These are phyloP conservation scores for Pythium myriotylum DNA, from an alignment of 352 stramenopile species.

Conservation along the genomic window DNA sequence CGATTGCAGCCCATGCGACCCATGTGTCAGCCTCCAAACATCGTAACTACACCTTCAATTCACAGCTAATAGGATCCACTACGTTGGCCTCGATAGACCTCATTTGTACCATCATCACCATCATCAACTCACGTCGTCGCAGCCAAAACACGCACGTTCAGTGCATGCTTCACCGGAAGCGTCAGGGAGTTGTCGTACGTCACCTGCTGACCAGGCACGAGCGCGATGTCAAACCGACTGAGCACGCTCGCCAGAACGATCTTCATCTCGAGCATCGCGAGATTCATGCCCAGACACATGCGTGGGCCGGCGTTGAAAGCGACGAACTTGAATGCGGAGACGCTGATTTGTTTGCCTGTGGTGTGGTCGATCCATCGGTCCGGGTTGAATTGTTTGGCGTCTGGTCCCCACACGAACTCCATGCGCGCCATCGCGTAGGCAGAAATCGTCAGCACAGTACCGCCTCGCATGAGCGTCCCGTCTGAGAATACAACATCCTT, in stretches of 20 bases:
- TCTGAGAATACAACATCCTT: slow-evolving; percentile 41
- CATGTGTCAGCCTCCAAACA: too few relatives aligned
- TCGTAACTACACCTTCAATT: too few relatives aligned
- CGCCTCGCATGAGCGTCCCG: slow-evolving; percentile 36
- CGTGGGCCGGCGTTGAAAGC: too few relatives aligned
- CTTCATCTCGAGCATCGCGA: slow-evolving; percentile 63
- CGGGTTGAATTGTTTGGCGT: slow-evolving; percentile 38
- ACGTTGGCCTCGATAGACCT: too few relatives aligned
- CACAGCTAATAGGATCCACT: too few relatives aligned
- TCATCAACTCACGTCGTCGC: too few relatives aligned
- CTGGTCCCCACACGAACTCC: slow-evolving; percentile 32
- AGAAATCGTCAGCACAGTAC: slow-evolving; percentile 27
- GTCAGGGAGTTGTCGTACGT: slow-evolving; percentile 33
- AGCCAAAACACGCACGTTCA: slow-evolving; percentile 9
- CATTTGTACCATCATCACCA: too few relatives aligned
- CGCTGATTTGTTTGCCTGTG: slow-evolving; percentile 15
- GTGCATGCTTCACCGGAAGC: slow-evolving; percentile 16
- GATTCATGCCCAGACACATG: too few relatives aligned
- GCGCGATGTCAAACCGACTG: slow-evolving; percentile 37
- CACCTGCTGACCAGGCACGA: slow-evolving; percentile 12
- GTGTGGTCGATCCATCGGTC: slow-evolving; percentile 35
- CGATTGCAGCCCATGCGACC: too few relatives aligned
- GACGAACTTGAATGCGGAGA: slow-evolving; percentile 10
- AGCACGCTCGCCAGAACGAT: slow-evolving; percentile 43
- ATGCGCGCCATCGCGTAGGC: slow-evolving; percentile 37